Evolutionary conservation across 371 early-diverging fungal genomes (phyloP), one percentile per base, ranked within the genome.

Genomic region (Mucor indicus): DNA sequence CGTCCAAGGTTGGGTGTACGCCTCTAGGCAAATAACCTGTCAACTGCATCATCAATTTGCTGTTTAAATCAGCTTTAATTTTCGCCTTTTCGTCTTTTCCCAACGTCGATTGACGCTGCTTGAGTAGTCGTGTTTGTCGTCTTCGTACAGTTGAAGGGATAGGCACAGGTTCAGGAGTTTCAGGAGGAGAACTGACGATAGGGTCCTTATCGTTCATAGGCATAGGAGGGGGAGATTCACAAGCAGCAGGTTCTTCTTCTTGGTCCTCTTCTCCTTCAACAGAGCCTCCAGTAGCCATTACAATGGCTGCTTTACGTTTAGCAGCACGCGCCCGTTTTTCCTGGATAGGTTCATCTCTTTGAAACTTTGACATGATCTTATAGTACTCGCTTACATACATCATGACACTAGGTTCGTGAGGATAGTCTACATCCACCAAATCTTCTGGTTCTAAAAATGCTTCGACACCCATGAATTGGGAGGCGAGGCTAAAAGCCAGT

Each of bases 341-440:
- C 19, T 36, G 39, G 1, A 19, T 16, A 3, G 64, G 44, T 33
- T 61, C 56, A 9, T 61, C 50, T 3, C 30, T 22, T 17, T 67
- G 65, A 36, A 53, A 37, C 12, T 54, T 53, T 6, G 70, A 68
- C 70, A 75, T 75, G 45, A 65, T 57, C 24, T 67, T 71, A 43
- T 75, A 72, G 38, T 67, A 75, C 35, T 75, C 72, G 39, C 63
- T 62, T 19, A 75, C 70, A 35, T 75, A 75, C 70, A 75, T 64
- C 72, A 75, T 75, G 8, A 75, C 66, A 39, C 68, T 67, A 0
- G 72, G 72, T 22, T 75, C 72, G 40, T 69, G 66, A 0, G 72
- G 76, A 45, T 58, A 72, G 16, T 75, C 76, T 3, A 75, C 76
- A 22, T 75, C 76, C 12, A 65, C 56, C 8, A 75, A 45, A 43